Percentiles rank a stretch among this genome's conserved stretches.
These are phyloP conservation scores for Camellia sinensis DNA, from an alignment of 148 eudicot species.

Conservation along the genomic window DNA sequence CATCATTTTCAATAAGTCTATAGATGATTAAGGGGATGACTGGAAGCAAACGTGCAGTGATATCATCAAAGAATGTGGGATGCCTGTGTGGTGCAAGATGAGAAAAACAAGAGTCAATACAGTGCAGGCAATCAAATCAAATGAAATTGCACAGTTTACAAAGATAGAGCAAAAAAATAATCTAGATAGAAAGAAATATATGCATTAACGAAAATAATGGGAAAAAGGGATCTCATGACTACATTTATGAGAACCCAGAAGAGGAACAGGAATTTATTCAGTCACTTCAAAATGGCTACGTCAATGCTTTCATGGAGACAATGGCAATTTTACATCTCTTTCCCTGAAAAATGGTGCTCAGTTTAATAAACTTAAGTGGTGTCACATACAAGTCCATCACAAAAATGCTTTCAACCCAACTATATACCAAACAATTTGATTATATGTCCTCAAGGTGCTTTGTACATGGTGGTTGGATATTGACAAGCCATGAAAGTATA, in stretches of 20 bases:
- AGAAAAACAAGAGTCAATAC: background rate
- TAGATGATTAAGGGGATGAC: constrained; percentile 86
- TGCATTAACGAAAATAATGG: background rate
- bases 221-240: background rate
- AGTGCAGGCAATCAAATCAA: background rate
- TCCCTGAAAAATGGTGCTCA: background rate
- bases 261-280: background rate
- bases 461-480: background rate
- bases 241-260: background rate
- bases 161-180: background rate
- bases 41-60: constrained; percentile 88
- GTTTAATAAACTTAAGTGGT: background rate
- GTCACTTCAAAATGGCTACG: background rate
- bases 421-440: background rate
- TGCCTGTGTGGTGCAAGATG: constrained; percentile 44
- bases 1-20: constrained; percentile 93
- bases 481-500: background rate
- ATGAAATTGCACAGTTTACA: background rate
- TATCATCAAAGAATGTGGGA: constrained; percentile 92
- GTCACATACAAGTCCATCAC: too few species aligned
- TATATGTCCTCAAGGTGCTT: background rate
- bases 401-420: background rate
- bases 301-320: background rate
- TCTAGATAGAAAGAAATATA: background rate
- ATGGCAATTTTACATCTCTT: background rate